Conservation (phyloP, 306 rosid species). For the Cajanus cajan region DNA sequence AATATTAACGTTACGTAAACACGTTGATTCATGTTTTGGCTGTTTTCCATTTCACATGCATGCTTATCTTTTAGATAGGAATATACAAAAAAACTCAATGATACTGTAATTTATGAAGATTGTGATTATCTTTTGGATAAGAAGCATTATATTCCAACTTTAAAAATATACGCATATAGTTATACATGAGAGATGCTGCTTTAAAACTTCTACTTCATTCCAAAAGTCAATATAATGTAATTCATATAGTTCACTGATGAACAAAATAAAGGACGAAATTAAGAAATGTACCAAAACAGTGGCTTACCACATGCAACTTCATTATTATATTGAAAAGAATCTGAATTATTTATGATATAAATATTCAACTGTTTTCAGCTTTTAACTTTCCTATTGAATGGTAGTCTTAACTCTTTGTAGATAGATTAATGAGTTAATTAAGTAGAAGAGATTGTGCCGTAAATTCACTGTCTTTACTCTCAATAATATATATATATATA, state of each 20-base stretch:
- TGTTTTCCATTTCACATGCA: neutral
- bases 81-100: neutral
- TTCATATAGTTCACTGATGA: neutral
- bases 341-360: neutral
- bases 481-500: no score
- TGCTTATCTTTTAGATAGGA: conserved; percentile 11
- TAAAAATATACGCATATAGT: neutral
- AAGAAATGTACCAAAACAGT: neutral
- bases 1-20: neutral
- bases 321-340: neutral
- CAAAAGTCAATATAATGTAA: neutral
- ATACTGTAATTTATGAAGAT: neutral
- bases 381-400: neutral
- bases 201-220: conserved; percentile 5
- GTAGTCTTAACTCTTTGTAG: no score
- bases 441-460: neutral
- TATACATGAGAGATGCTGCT: neutral
- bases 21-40: neutral
- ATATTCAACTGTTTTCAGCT: neutral
- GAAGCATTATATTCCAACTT: neutral
- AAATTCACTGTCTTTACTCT: neutral
- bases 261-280: neutral
- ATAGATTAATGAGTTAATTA: no score
- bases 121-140: neutral
- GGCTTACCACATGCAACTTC: neutral